phyloP scores from a whole-genome alignment of 805 yeast species.

The Candida fluviatilis region DNA sequence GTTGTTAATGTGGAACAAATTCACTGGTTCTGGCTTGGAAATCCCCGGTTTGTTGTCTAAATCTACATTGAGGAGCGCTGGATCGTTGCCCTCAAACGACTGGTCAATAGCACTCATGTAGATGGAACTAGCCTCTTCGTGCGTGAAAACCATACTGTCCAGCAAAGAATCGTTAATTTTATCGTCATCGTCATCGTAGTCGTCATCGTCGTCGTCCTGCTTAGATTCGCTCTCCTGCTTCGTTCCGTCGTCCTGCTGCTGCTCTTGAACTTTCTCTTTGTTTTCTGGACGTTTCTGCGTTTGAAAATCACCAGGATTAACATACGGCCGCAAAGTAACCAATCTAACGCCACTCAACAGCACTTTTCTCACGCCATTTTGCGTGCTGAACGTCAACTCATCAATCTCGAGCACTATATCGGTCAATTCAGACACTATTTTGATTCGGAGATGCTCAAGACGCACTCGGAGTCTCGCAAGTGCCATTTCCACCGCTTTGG shows the following conservation, averaged over 20 bases:
- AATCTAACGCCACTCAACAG: conserved; percentile 37
- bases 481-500: conserved; percentile 64
- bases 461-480: conserved; percentile 54
- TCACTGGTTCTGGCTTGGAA: conserved; percentile 10
- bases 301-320: conserved; percentile 23
- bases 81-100: conserved; percentile 23
- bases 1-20: conserved; percentile 30
- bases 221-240: too few relatives aligned
- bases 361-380: conserved; percentile 44
- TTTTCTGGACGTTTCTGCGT: conserved; percentile 1
- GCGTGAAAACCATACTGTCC: conserved; percentile 62
- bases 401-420: conserved; percentile 31
- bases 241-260: conserved; percentile 7
- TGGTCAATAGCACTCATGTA: conserved; percentile 80
- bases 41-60: conserved; percentile 5
- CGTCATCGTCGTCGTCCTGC: too few relatives aligned
- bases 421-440: conserved; percentile 44
- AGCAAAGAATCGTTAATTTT: conserved; percentile 43
- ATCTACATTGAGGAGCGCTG: not conserved
- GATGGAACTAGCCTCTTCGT: conserved; percentile 63
- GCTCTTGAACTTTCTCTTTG: conserved; percentile 4
- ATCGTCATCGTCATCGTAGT: conserved; percentile 20
- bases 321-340: conserved; percentile 36
- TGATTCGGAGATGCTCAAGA: conserved; percentile 44
- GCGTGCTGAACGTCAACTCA: conserved; percentile 31